Base-by-base conservation (phyloP, 1,284 basidiomycete genomes). In the Pseudozyma pruni region DNA sequence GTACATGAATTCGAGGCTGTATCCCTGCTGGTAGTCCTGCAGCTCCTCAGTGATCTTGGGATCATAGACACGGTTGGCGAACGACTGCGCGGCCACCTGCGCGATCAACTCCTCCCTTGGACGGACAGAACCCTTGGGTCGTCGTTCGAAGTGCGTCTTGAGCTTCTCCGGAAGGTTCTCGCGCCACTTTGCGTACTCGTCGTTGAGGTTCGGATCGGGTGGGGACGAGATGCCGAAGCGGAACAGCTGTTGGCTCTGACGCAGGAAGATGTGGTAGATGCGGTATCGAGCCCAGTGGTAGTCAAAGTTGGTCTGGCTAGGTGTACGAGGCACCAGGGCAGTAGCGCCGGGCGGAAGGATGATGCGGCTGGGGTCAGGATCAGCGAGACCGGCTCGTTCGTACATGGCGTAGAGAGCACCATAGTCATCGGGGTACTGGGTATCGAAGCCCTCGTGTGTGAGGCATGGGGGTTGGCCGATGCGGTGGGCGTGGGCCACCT, bases 391-490 rank as follows among this genome's bases (percentile, higher is more conserved):
- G 16, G 69, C 74, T 27, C 66, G 62, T 32, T 68, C 59, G 60
- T 69, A 76, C 45, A 75, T 56, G 34, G 53, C 58, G 16, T 50
- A 56, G 11, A 76, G 44, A 2, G 64, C 72, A 5, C 41, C 61
- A 40, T 73, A 69, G 49, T 77, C 73, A 48, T 75, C 59, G 34
- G 76, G 76, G 42, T 77, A 67, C 48, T 62, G 54, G 39, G 75
- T 69, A 50, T 78, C 76, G 43, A 75, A 75, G 45, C 72, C 52
- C 17, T 68, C 67, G 39, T 70, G 63, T 3, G 57, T 64, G 8
- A 78, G 52, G 17, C 50, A 67, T 1, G 74, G 64, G 8, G 76
- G 76, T 48, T 72, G 68, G 2, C 68, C 68, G 47, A 77, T 52
- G 41, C 75, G 75, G 23, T 66, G 57, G 17, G 74, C 59, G 47